Evolutionary conservation across 768 basidiomycete species (phyloP), one percentile per base, ranked within the genome.

Genomic region (Rhizopogon sp.): DNA sequence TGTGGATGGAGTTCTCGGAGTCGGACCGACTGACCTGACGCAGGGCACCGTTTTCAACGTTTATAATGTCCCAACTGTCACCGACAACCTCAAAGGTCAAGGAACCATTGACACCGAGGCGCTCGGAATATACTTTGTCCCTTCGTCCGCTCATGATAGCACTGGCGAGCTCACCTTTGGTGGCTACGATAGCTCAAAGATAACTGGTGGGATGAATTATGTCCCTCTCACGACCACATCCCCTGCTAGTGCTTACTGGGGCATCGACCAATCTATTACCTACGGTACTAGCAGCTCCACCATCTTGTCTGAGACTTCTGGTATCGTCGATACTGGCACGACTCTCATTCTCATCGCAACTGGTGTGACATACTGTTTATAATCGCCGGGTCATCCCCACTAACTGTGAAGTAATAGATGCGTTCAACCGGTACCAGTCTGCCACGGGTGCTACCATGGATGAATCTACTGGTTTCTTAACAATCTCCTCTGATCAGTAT

Each of bases 1-100:
- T 5, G 58, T 74, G 7, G 75, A 77, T 52, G 77, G 77, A 13
- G 65, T 77, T 50, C 66, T 78, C 13, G 60, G 74, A 65, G 45
- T 52, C 47, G 62, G 72, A 10, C 73, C 73, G 10, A 53, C 52
- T 3, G 66, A 62, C 44, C 58, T 74, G n/a, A 72, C 72, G 5
- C 39, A 56, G 9, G 70, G 66, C 54, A 61, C 57, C 29, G 40
- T 66, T 8, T 33, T 17, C 10, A 35, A 42, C 20, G 28, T 25
- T 16, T 44, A 28, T 29, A 9, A 14, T 8, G 47, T 72, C 37
- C 64, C 66, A 2, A 72, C 71, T 13, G 69, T 73, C 8, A 65
- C 62, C n/a, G 65, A 69, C 20, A 74, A 70, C 53, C 68, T 75
- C 8, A 64, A 54, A 44, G 28, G 45, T 6, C 66, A 72, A 53